Evolutionary conservation across 306 rosid species (phyloP), one percentile per base, ranked within the genome.

Genomic region (Lathyrus oleraceus): DNA sequence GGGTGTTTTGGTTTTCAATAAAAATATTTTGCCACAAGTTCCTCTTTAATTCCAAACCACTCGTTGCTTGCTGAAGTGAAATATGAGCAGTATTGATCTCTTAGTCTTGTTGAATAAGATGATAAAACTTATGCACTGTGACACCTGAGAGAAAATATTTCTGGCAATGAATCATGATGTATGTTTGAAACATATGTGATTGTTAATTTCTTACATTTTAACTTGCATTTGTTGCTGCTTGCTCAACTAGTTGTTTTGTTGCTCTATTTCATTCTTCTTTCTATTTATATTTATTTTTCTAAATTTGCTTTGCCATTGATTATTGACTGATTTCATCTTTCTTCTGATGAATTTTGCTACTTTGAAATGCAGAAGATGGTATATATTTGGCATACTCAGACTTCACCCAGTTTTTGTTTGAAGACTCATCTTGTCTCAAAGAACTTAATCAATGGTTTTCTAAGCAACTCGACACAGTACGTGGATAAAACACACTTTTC

Each of bases 361-460:
- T 63, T 83, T 75, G 45, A 72, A 74, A 19, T 71, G 87, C 95
- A 94, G 99, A 87, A 78, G 92, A 91, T 76, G 95, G 91, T 48
- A 87, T 94, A 70, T 91, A 90, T 85, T 86, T 94, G 82, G 96
- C 92, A 27, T 94, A 91, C 76, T 87, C 97, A 28, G 96, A 94
- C 80, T 91, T 91, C 79, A 84, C 78, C 75, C 86, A 82, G 17
- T 94, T 88, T 81, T 79, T 94, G 86, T 85, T 81, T 71, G 99
- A 92, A 78, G 99, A 94, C 76, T 81, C 97, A 9, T 84, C 88
- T 45, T 94, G 92, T 85, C 75, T 89, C 38, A 85, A 87, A 75
- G 97, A 94, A 84, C 84, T 94, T 60, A 91, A 91, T 79, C 94
- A 91, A 81, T 91, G 99, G 99, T 94, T 94, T 87, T 71, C 96